Percentiles rank a stretch among this genome's conserved stretches.
phyloP scores from a whole-genome alignment of 129 eudicot species.

The Saussurea involucrata region DNA sequence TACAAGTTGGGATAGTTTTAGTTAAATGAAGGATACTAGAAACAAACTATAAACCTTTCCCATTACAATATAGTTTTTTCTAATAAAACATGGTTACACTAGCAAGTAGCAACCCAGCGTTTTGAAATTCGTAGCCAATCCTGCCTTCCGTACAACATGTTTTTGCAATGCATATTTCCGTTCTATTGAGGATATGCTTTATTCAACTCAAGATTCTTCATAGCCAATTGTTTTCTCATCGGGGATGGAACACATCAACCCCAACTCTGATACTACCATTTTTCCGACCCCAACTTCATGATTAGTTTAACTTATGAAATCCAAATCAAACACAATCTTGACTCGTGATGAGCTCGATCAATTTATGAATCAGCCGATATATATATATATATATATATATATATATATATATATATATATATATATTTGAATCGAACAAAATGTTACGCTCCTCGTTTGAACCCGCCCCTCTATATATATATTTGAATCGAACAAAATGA shows the following conservation, averaged over 20 bases:
- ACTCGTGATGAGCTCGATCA: no score
- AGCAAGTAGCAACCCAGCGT: background rate
- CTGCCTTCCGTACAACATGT: background rate
- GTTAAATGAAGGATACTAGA: background rate
- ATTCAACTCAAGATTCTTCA: background rate
- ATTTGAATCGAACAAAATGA: background rate
- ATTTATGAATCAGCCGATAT: no score
- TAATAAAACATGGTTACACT: background rate
- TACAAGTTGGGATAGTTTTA: background rate
- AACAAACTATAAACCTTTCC: background rate
- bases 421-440: no score
- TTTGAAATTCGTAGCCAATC: background rate
- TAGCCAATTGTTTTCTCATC: background rate
- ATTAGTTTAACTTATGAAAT: background rate
- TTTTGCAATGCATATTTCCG: background rate
- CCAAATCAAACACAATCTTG: background rate
- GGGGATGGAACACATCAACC: background rate
- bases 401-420: no score
- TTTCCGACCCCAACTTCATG: background rate
- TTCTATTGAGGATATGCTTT: background rate
- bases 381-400: no score
- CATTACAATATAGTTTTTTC: background rate
- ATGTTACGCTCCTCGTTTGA: no score
- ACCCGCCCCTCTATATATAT: no score
- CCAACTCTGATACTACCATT: background rate